Conservation (phyloP, 2,329 filamentous ascomycete species). For the Talaromyces sp. region DNA sequence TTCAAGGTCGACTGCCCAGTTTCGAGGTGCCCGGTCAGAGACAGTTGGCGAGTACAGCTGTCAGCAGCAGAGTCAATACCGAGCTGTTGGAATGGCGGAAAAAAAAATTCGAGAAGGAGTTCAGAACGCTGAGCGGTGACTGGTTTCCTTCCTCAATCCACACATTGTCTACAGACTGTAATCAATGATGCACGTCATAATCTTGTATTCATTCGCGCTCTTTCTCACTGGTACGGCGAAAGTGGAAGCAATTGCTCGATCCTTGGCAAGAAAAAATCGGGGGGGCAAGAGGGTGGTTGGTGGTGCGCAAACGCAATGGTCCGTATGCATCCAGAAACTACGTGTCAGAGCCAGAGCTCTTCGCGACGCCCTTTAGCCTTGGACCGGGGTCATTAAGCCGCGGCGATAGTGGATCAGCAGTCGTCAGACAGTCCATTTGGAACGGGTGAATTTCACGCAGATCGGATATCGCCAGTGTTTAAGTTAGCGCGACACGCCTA, state of each 20-base stretch:
- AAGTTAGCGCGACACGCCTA: slow-evolving; percentile 20
- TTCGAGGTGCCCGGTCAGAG: slow-evolving; percentile 10
- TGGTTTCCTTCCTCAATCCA: slow-evolving; percentile 6
- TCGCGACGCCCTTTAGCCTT: slow-evolving; percentile 27
- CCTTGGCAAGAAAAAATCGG: slow-evolving; percentile 16
- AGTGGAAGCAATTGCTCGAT: slow-evolving; percentile 15
- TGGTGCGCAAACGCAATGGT: slow-evolving; percentile 8
- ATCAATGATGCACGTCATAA: slow-evolving; percentile 21
- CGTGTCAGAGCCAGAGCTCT: slow-evolving; percentile 31
- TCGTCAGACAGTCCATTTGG: slow-evolving; percentile 17
- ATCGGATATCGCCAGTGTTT: slow-evolving; percentile 22
- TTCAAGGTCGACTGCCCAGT: slow-evolving; percentile 2
- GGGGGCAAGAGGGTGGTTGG: slow-evolving; percentile 22
- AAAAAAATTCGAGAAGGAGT: slow-evolving; percentile 7
- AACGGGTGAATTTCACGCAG: slow-evolving; percentile 15
- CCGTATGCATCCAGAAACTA: slow-evolving; percentile 21
- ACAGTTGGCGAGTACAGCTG: slow-evolving; percentile 14
- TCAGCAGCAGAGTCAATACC: background rate
- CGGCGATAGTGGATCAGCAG: slow-evolving; percentile 25
- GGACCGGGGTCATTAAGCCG: slow-evolving; percentile 22
- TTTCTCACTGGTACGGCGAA: slow-evolving; percentile 14
- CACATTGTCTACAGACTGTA: slow-evolving; percentile 15
- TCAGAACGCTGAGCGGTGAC: slow-evolving; percentile 4
- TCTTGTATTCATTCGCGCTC: slow-evolving; percentile 5
- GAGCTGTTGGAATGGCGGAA: slow-evolving; percentile 10